Base-by-base conservation (phyloP, 2,329 filamentous ascomycete genomes). In the Chalaropsis ovoidea region DNA sequence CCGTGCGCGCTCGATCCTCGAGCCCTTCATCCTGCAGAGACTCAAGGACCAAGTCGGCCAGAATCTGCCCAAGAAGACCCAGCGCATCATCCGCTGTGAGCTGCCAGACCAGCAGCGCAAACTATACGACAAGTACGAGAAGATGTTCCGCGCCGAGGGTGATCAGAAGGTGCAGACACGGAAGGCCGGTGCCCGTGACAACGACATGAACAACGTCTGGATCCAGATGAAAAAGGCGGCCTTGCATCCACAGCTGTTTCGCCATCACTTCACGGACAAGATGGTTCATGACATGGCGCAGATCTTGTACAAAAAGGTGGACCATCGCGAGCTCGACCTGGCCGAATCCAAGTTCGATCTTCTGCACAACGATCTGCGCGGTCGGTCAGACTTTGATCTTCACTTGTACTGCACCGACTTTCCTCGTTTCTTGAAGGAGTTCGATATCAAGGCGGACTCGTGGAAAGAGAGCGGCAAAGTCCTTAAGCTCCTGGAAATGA, bases 141-240 rank as follows among this genome's bases (percentile, higher is more conserved):
- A 82, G 62, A 81, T 88, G 64, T 84, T 92, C 70, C 82, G 85
- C 19, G 77, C 85, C 31, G 82, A 83, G 67, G 52, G 49, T 19
- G 35, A 61, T 8, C 54, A 61, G 49, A 65, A 42, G 45, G 43
- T 58, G 5, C 27, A 24, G 31, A 45, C 58, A 4, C 81, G 79
- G 69, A 82, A 81, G 70, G 77, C 76, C n/a, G 71, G 72, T 8
- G 78, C 76, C 0, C 76, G 79, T 6, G 75, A 77, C 56, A 81
- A 80, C 63, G 82, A 84, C 65, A 78, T 81, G 70, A 85, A 85
- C 69, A 89, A 92, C 70, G 82, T 88, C 31, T 87, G 96, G 79
- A 94, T 96, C 82, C 90, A 92, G 74, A 82, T 97, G 19, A 88
- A 93, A 56, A 93, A 96, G 74, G 90, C 93, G 2, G 89, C 94